Percentiles rank a stretch among this genome's conserved stretches.
Evolutionary conservation across 805 yeast genomes (phyloP).

Genomic region (Candida mattraensis): DNA sequence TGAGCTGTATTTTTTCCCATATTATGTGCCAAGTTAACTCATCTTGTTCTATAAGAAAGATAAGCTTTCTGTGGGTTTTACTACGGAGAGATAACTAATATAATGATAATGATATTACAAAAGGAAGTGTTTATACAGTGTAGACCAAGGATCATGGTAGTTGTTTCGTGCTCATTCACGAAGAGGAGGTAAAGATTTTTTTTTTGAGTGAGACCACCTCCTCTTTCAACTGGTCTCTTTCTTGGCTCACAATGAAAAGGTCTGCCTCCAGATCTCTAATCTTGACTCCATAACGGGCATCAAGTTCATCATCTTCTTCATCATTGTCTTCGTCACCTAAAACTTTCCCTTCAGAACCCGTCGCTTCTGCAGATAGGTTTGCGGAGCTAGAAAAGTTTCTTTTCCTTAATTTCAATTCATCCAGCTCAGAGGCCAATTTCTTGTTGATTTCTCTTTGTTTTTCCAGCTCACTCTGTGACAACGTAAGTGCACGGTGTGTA

Average conservation of each 20-base stretch:
- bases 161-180: neutral
- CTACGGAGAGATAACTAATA: too few relatives aligned
- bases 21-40: too few relatives aligned
- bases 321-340: constrained; percentile 6
- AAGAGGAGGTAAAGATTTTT: constrained; percentile 38
- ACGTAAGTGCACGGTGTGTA: constrained; percentile 69
- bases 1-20: too few relatives aligned
- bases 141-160: too few relatives aligned
- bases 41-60: too few relatives aligned
- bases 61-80: too few relatives aligned
- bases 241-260: constrained; percentile 75
- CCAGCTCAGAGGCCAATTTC: constrained; percentile 61
- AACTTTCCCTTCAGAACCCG: constrained; percentile 9
- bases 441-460: constrained; percentile 57
- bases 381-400: constrained; percentile 19
- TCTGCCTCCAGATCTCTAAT: constrained; percentile 84
- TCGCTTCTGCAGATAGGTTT: constrained; percentile 2
- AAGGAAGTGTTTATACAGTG: too few relatives aligned
- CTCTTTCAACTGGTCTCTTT: constrained; percentile 74
- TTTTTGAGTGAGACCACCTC: constrained; percentile 59
- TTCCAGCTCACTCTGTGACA: constrained; percentile 70
- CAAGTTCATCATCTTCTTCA: constrained; percentile 31
- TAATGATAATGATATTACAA: too few relatives aligned
- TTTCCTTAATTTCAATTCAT: constrained; percentile 55
- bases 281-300: constrained; percentile 69